phyloP scores from a whole-genome alignment of 192 early-diverging fungal species.

The Backusella tarrabulga region DNA sequence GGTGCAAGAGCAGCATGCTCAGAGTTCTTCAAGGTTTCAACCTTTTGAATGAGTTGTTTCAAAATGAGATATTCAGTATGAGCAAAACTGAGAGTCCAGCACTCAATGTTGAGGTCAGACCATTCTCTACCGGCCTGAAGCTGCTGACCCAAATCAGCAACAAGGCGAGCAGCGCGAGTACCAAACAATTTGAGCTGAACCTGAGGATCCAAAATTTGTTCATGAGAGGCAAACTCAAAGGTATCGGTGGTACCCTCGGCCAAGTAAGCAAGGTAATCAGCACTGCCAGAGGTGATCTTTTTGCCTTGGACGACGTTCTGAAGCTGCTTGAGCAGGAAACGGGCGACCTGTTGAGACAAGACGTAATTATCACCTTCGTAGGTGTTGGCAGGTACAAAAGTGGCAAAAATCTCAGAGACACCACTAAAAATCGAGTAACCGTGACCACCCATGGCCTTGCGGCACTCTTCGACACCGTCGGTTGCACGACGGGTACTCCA shows the following conservation, averaged over 20 bases:
- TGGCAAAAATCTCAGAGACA: slow-evolving; percentile 59
- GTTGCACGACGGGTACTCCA: slow-evolving; percentile 55
- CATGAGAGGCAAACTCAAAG: slow-evolving; percentile 13
- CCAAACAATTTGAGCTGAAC: slow-evolving; percentile 66
- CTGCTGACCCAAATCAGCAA: slow-evolving; percentile 56
- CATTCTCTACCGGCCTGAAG: slow-evolving; percentile 51
- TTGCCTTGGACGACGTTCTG: slow-evolving; percentile 41
- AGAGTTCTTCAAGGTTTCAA: slow-evolving; percentile 18
- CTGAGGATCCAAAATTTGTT: slow-evolving; percentile 48
- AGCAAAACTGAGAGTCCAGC: slow-evolving; percentile 65
- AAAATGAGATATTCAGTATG: slow-evolving; percentile 76
- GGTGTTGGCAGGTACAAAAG: slow-evolving; percentile 56
- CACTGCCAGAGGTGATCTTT: slow-evolving; percentile 29
- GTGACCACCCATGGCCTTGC: slow-evolving; percentile 72
- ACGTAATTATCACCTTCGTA: slow-evolving; percentile 73
- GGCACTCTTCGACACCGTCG: slow-evolving; percentile 68
- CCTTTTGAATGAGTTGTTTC: slow-evolving; percentile 52
- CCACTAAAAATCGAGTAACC: slow-evolving; percentile 72
- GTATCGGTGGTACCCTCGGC: slow-evolving; percentile 25
- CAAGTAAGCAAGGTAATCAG: slow-evolving; percentile 34
- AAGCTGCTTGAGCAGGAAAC: slow-evolving; percentile 68
- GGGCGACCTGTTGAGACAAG: slow-evolving; percentile 67
- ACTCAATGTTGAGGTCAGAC: slow-evolving; percentile 71
- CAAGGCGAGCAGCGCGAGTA: slow-evolving; percentile 65
- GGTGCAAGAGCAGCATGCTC: slow-evolving; percentile 24